phyloP scores from a whole-genome alignment of 2,329 filamentous ascomycete species.

The Madurella mycetomatis region DNA sequence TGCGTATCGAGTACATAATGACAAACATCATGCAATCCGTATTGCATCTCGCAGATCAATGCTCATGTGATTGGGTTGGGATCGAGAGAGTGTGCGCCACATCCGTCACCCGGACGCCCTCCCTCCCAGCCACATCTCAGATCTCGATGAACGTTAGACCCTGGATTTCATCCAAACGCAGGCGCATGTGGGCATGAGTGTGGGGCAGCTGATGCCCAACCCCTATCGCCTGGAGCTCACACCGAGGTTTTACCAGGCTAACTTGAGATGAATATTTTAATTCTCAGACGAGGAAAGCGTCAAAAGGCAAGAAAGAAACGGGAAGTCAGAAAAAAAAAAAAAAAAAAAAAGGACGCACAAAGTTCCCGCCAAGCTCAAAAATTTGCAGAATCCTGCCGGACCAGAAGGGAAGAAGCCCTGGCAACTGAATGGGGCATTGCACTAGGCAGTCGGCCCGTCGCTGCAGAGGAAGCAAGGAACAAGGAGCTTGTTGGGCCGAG shows the following conservation, averaged over 20 bases:
- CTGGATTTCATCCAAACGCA: too few relatives aligned
- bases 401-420: too few relatives aligned
- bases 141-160: neutral
- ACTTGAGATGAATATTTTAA: too few relatives aligned
- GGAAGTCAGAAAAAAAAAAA: neutral
- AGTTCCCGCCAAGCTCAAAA: neutral
- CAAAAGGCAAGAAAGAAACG: neutral
- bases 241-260: too few relatives aligned
- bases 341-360: neutral
- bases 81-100: neutral
- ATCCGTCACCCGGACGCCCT: neutral
- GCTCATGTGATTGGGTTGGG: neutral
- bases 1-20: too few relatives aligned
- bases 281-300: too few relatives aligned
- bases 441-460: slow-evolving; percentile 14
- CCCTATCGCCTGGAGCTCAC: too few relatives aligned
- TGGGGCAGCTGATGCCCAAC: too few relatives aligned
- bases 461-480: neutral
- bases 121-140: neutral
- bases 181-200: too few relatives aligned
- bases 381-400: neutral
- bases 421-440: neutral
- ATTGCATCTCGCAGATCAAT: neutral
- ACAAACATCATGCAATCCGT: too few relatives aligned
- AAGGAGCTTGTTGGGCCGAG: slow-evolving; percentile 13